Evolutionary conservation across 2,329 filamentous ascomycete genomes (phyloP).

Genomic region (Xylariales sp.): DNA sequence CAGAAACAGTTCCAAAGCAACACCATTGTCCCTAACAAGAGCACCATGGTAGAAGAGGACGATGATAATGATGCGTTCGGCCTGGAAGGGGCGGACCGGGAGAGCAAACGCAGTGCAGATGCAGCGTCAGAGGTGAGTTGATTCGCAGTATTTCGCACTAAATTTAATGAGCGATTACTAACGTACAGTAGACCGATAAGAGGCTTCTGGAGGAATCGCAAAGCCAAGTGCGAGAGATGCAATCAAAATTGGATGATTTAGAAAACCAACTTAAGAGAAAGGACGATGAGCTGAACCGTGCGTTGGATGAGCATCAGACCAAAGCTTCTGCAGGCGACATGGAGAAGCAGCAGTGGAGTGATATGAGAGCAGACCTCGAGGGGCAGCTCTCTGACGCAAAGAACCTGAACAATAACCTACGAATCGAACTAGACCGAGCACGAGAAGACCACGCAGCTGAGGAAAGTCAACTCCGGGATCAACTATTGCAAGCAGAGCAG

Average conservation of each 20-base stretch:
- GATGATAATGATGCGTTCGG: conserved; percentile 66
- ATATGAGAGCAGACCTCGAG: conserved; percentile 64
- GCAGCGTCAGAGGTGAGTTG: conserved; percentile 32
- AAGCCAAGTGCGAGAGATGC: conserved; percentile 68
- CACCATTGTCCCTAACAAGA: conserved; percentile 96
- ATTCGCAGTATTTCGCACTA: not conserved
- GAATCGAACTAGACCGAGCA: conserved; percentile 72
- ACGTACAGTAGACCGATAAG: conserved; percentile 51
- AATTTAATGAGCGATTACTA: conserved; percentile 8
- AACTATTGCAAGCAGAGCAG: conserved; percentile 53
- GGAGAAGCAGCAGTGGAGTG: conserved; percentile 69
- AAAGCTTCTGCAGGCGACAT: conserved; percentile 45
- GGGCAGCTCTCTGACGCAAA: conserved; percentile 70
- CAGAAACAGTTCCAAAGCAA: conserved; percentile 92
- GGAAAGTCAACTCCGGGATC: conserved; percentile 57
- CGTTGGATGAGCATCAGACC: conserved; percentile 56
- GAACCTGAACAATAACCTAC: conserved; percentile 72
- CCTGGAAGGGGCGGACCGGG: conserved; percentile 37
- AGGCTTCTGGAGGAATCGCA: conserved; percentile 77
- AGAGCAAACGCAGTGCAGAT: conserved; percentile 29
- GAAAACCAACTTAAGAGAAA: conserved; percentile 67
- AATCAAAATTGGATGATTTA: conserved; percentile 67
- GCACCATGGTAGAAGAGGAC: conserved; percentile 94
- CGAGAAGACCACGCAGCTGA: conserved; percentile 63
- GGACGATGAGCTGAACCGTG: conserved; percentile 62